Evolutionary conservation across 139 green algal species (phyloP), one percentile per base, ranked within the genome.

Genomic region (Monoraphidium neglectum): DNA sequence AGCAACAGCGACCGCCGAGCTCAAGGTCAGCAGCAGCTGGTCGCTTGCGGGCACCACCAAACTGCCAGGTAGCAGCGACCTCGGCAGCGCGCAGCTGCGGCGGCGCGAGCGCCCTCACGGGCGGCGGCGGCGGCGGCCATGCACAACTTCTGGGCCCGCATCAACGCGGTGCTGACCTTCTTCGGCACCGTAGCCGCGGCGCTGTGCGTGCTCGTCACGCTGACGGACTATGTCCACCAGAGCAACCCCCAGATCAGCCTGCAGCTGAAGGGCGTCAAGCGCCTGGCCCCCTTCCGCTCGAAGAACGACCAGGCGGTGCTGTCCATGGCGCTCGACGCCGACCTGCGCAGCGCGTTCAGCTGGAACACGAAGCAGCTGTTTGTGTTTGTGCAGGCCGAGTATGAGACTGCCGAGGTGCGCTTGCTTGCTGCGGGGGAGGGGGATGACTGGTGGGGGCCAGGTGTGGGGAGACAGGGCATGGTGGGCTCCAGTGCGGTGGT

Each of bases 321-420:
- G 4, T 56, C 63, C 0, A 38, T 79, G 33, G 38, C 33, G 46
- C 63, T 79, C 21, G 77, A 90, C 23, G 87, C 80, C 2, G 92
- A 97, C 80, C 77, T 96, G 65, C 72, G 82, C 28, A 89, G 79
- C 46, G 81, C 84, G 13, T 97, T 96, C 81, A 92, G 73, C 46
- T 97, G 93, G 93, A 97, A 96, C 74, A 96, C 92, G 0, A 95
- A 96, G 82, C 92, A 97, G 84, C 79, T 97, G 13, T 96, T 95
- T 59, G 77, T 92, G 37, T 93, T 77, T 66, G 71, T 93, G 13
- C 84, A 81, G 46, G 77, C 86, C 4, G 84, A 90, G 33, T 93
- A 88, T 72, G 66, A 47, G 23, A 91, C 88, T 23, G 21, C 6
- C 12, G 6, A 70, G 43, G 43, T 51, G 43, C n/a, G n/a, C n/a